Evolutionary conservation across 2,329 filamentous ascomycete genomes (phyloP), one percentile per base, ranked within the genome.

Genomic region (Colletotrichum echinochloae): DNA sequence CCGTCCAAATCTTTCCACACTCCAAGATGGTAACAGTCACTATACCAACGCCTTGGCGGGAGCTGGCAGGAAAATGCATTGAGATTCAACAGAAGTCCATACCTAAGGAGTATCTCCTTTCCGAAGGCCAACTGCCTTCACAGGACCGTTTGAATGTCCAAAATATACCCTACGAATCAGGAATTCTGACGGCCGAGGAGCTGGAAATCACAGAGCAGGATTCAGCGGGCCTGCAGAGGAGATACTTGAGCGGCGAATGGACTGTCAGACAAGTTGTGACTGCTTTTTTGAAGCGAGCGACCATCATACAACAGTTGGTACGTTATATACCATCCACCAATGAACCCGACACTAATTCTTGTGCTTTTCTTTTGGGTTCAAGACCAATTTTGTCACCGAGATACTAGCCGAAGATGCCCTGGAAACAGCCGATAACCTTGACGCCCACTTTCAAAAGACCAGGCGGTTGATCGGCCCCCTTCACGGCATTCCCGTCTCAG

Each of bases 401-500:
- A 85, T 86, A 0, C 85, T 86, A 65, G 90, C 89, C 72, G 81
- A 84, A 18, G 81, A 83, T 20, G 89, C 87, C 4, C 74, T 90
- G 2, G 69, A 77, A 2, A 83, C 79, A 2, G 89, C 89, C 0
- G 77, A 77, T 46, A 74, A 79, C 2, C 79, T 87, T 1, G 89
- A 91, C 74, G 79, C 81, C 18, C 78, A 88, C 67, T 74, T 88
- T 2, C 77, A 79, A 20, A 74, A 74, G 35, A 85, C 84, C 0
- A 83, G 85, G 16, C 79, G 86, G 49, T 78, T 82, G 0, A 33
- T 82, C 0, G 92, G 92, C 0, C 90, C 91, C 2, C 83, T 94
- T 1, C 91, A 94, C 77, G 92, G 77, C 67, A 82, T 91, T 1
- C 89, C 89, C 1, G 78, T 91, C 37, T 89, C 90, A 0, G 83